Conservation (phyloP, 2,329 filamentous ascomycete species). For the Neoscytalidium dimidiatum region DNA sequence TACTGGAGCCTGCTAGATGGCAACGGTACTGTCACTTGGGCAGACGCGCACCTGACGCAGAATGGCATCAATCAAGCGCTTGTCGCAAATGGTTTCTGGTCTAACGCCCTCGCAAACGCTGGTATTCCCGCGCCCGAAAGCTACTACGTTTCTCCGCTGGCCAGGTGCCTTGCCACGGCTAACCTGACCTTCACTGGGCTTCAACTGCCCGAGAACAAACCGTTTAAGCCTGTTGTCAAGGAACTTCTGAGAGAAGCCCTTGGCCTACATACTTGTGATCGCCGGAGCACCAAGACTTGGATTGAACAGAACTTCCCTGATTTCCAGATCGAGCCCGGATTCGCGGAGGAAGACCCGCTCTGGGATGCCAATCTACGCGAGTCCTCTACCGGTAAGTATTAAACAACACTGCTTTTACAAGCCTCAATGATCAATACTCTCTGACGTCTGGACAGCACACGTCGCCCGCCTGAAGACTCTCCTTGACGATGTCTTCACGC, state of each 20-base stretch:
- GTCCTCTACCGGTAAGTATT: constrained; percentile 12
- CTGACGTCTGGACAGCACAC: background rate
- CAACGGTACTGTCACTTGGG: constrained; percentile 64
- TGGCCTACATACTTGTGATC: constrained; percentile 69
- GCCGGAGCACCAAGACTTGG: constrained; percentile 56
- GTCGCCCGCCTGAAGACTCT: constrained; percentile 33
- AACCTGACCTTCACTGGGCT: constrained; percentile 62
- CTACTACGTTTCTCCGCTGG: constrained; percentile 67
- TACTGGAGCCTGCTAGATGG: constrained; percentile 68
- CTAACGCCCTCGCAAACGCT: constrained; percentile 51
- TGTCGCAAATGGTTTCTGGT: constrained; percentile 63
- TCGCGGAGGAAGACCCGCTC: constrained; percentile 59
- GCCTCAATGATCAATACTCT: background rate
- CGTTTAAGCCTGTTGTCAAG: constrained; percentile 63
- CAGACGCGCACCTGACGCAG: constrained; percentile 63
- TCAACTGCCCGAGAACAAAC: constrained; percentile 50
- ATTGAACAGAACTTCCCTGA: constrained; percentile 56
- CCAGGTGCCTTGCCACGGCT: constrained; percentile 64
- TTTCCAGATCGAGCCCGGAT: constrained; percentile 62
- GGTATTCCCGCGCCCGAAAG: constrained; percentile 62
- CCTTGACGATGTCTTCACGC: constrained; percentile 56
- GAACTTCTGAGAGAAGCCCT: constrained; percentile 68
- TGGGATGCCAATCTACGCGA: constrained; percentile 43
- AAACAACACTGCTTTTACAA: background rate
- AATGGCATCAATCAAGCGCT: constrained; percentile 59